Percentiles rank a stretch among this genome's conserved stretches.
Conservation (phyloP, 371 early-diverging fungal genomes). For the Apophysomyces variabilis region DNA sequence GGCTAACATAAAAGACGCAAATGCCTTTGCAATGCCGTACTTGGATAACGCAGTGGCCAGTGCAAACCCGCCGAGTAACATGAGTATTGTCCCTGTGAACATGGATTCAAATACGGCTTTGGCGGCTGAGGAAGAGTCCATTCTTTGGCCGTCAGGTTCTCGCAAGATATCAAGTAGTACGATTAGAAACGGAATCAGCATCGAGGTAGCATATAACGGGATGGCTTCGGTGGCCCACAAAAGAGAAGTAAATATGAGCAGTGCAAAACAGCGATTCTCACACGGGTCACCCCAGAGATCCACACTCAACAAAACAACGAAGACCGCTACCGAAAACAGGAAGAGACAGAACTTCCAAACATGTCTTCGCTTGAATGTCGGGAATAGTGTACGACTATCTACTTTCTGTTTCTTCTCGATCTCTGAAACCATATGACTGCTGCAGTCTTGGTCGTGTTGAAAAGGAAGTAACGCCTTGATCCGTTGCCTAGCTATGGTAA, state of each 20-base stretch:
- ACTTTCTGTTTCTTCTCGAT: not conserved
- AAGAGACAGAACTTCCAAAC: conserved; percentile 29
- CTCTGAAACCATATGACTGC: conserved; percentile 3
- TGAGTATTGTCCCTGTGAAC: conserved; percentile 96
- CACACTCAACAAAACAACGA: conserved; percentile 55
- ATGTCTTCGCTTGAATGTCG: conserved; percentile 25
- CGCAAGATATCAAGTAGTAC: conserved; percentile 71
- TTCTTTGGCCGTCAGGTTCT: conserved; percentile 46
- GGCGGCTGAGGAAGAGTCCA: conserved; percentile 59
- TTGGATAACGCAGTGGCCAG: conserved; percentile 92
- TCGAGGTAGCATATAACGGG: conserved; percentile 80
- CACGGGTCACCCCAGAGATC: conserved; percentile 58
- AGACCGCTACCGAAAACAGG: conserved; percentile 51
- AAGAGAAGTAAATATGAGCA: conserved; percentile 63
- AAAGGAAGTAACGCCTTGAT: conserved; percentile 36
- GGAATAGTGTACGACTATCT: not conserved
- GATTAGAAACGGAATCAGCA: conserved; percentile 75
- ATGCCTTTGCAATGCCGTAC: conserved; percentile 73
- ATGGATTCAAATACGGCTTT: conserved; percentile 86
- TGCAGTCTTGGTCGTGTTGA: conserved; percentile 15
- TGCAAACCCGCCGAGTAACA: conserved; percentile 94
- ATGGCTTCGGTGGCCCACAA: conserved; percentile 75
- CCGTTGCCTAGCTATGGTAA: conserved; percentile 34
- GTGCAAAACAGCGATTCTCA: conserved; percentile 63
- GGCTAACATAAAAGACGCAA: conserved; percentile 71